Base-by-base conservation (phyloP, 495 filamentous ascomycete species). In the Ascodesmis nigricans region DNA sequence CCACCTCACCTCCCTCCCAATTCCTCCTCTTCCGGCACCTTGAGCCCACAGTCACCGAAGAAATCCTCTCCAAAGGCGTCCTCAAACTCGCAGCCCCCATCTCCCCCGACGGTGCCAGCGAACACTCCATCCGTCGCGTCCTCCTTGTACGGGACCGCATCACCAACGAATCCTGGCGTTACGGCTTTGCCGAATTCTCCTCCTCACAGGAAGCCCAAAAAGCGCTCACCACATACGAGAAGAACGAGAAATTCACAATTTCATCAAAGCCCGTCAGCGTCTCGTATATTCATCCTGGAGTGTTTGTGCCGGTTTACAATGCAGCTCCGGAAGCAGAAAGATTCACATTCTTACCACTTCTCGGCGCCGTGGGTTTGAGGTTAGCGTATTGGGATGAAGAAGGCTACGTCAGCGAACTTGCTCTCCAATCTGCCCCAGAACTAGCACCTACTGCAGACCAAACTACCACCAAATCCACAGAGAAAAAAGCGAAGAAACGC, bases 101-200 rank as follows among this genome's bases (percentile, higher is more conserved):
- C 5, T 39, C 35, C 14, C 40, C 47, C 31, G 55, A 77, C 3
- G 82, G 82, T 24, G 83, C 82, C 4, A 69, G 65, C 23, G 69
- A 78, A 18, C 73, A 75, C 10, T 77, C 75, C 16, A 55, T 92
- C 8, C 65, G 71, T 16, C 73, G 82, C 33, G 67, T 92, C 7
- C 61, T 91, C 28, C 58, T 92, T 6, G 71, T 90, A 39, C 67
- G 79, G 30, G 77, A 87, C 45, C 63, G 75, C 39, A 63, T 61
- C 29, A 73, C 60, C 13, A 69, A 79, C 36, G 75, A 82, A 32
- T 82, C 74, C 38, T 83, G 78, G 71, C 67, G 73, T 30, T 91
- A 78, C 45, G 82, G 81, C 0, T 92, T 92, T 49, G 82, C 76
- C 15, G 82, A 92, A 51, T 92, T 84, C 49, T 69, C 66, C n/a